A percentile compares a stretch with the other conserved stretches of the same genome.
Evolutionary conservation across 106 monocot species (phyloP).

Genomic region (Narthecium ossifragum): DNA sequence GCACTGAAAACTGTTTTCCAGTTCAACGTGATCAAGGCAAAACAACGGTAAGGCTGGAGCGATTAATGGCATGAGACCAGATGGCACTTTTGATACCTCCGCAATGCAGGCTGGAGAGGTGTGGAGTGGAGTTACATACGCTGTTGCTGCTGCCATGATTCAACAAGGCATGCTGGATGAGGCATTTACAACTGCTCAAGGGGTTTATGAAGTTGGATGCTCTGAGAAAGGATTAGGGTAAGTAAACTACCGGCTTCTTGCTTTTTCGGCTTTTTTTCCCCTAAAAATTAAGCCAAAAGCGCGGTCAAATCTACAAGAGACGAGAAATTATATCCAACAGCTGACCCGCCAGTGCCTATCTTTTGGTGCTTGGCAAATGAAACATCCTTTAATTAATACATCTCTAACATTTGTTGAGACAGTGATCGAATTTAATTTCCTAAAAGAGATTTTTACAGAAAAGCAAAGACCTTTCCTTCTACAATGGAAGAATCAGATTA

Average conservation of each 20-base stretch:
- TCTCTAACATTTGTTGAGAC: neutral
- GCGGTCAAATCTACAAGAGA: no score
- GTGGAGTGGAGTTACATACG: slow-evolving; percentile 83
- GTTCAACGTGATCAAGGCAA: slow-evolving; percentile 80
- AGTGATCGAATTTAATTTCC: neutral
- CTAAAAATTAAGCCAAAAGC: no score
- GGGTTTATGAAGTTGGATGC: slow-evolving; percentile 70
- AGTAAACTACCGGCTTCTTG: slow-evolving; percentile 4
- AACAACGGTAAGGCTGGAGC: slow-evolving; percentile 73
- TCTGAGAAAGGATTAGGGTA: slow-evolving; percentile 71
- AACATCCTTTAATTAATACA: neutral
- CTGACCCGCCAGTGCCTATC: neutral
- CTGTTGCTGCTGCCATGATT: slow-evolving; percentile 79
- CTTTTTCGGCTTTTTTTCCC: no score
- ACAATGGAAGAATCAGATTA: no score
- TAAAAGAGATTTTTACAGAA: neutral
- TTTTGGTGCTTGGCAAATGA: neutral
- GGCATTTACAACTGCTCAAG: slow-evolving; percentile 81
- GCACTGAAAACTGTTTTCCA: slow-evolving; percentile 60
- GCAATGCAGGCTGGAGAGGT: slow-evolving; percentile 67
- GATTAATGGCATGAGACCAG: slow-evolving; percentile 82
- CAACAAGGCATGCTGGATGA: slow-evolving; percentile 84
- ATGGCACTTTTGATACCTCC: slow-evolving; percentile 65
- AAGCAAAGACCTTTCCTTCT: no score
- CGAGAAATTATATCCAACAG: neutral